Conservation (phyloP, 305 asterid species). For the Fraxinus platypoda region DNA sequence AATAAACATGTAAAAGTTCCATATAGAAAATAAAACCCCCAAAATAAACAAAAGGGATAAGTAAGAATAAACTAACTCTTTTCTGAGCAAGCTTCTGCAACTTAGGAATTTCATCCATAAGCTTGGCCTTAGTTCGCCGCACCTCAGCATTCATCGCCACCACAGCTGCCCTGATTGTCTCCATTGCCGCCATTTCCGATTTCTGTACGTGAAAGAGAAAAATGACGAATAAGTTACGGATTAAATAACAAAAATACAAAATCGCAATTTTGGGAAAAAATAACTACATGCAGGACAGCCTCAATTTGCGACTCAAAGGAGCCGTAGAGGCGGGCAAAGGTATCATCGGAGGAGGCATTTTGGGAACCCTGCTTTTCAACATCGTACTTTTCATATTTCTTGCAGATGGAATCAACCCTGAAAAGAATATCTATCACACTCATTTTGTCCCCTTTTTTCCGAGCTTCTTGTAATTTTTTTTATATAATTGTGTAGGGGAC, state of each 20-base stretch:
- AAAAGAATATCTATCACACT: constrained; percentile 77
- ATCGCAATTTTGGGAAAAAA: background rate
- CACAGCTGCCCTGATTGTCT: constrained; percentile 75
- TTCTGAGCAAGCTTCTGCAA: constrained; percentile 74
- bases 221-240: background rate
- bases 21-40: background rate
- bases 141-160: constrained; percentile 93
- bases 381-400: constrained; percentile 83
- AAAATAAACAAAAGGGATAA: background rate
- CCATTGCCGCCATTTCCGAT: constrained; percentile 56
- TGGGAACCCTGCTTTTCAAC: constrained; percentile 58
- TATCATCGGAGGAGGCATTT: constrained; percentile 54
- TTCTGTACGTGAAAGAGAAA: constrained; percentile 33
- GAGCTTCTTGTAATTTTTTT: background rate
- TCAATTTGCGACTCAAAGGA: constrained; percentile 71
- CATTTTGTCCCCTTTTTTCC: constrained; percentile 38
- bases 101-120: constrained; percentile 78
- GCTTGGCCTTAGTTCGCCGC: constrained; percentile 77
- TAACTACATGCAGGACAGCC: constrained; percentile 47
- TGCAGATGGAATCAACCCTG: constrained; percentile 71
- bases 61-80: constrained; percentile 36
- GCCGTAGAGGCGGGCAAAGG: constrained; percentile 68
- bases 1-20: background rate
- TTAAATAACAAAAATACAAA: background rate
- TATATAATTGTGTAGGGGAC: background rate